A percentile compares a stretch with the other conserved stretches of the same genome.
Evolutionary conservation across 2,329 filamentous ascomycete species (phyloP).

Genomic region (Colletotrichum viniferum): DNA sequence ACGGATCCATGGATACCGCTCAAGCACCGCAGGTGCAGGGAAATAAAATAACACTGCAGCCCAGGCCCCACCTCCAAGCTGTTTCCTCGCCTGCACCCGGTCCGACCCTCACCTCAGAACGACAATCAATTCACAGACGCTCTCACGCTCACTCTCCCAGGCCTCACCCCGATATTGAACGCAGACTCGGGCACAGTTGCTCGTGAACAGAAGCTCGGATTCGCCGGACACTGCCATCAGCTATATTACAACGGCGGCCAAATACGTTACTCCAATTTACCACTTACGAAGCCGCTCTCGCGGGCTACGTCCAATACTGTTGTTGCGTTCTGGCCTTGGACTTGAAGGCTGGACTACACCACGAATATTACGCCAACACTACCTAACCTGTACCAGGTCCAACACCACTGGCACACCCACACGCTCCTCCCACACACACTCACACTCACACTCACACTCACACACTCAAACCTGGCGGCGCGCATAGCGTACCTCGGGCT

Average conservation of each 20-base stretch:
- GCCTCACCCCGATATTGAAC: background rate
- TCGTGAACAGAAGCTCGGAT: background rate
- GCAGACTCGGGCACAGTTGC: background rate
- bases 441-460: background rate
- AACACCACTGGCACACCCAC: background rate
- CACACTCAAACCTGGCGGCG: background rate
- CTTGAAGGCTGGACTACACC: background rate
- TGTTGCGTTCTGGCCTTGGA: background rate
- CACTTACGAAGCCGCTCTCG: background rate
- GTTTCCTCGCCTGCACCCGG: slow-evolving; percentile 2
- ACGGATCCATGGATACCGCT: background rate
- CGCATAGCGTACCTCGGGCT: background rate
- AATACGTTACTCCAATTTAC: background rate
- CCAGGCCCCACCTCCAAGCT: background rate
- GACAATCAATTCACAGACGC: background rate
- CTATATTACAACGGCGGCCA: background rate
- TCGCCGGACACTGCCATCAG: background rate
- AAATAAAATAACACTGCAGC: background rate
- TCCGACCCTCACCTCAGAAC: background rate
- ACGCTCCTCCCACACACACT: background rate
- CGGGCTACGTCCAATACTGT: background rate
- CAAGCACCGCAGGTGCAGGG: background rate
- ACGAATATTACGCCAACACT: background rate
- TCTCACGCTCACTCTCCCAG: background rate
- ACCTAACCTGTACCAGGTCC: background rate